Percentiles rank a stretch among this genome's conserved stretches.
phyloP scores from a whole-genome alignment of 345 rosid species.

The Brassica juncea region DNA sequence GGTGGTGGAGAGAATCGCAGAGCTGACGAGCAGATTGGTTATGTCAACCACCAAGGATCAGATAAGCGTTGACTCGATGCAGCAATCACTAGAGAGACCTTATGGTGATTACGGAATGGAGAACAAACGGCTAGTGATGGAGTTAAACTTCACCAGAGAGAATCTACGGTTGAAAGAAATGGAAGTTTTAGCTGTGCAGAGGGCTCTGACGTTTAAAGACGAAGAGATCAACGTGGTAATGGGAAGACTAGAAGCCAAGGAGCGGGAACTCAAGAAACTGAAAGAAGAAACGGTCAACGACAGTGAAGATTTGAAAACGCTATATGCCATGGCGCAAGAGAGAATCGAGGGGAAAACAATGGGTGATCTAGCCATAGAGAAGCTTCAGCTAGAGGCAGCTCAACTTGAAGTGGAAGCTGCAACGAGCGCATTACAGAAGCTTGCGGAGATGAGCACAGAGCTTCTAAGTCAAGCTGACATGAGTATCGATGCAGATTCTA shows the following conservation, averaged over 20 bases:
- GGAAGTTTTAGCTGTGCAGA: conserved; percentile 62
- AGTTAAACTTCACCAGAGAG: conserved; percentile 59
- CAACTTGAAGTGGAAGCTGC: conserved; percentile 86
- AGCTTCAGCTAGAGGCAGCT: conserved; percentile 80
- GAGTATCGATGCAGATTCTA: conserved; percentile 45
- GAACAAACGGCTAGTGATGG: conserved; percentile 61
- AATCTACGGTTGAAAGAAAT: conserved; percentile 63
- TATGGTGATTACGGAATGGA: conserved; percentile 47
- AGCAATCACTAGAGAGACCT: conserved; percentile 39
- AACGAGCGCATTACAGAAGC: conserved; percentile 61
- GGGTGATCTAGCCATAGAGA: conserved; percentile 74
- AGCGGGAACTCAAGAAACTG: conserved; percentile 52
- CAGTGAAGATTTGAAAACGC: conserved; percentile 60
- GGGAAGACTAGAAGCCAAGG: conserved; percentile 53
- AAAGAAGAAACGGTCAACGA: conserved; percentile 66
- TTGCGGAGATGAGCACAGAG: conserved; percentile 69
- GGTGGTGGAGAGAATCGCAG: conserved; percentile 61
- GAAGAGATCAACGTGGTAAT: conserved; percentile 59
- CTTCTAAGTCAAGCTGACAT: conserved; percentile 52
- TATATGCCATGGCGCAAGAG: conserved; percentile 67
- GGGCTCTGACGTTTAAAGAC: conserved; percentile 61
- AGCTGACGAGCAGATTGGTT: conserved; percentile 61
- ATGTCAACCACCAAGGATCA: conserved; percentile 23
- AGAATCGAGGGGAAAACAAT: conserved; percentile 61
- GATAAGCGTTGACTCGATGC: conserved; percentile 34